These are phyloP conservation scores for Dissophora globulifera DNA, from an alignment of 192 early-diverging fungal species.

Conservation along the genomic window DNA sequence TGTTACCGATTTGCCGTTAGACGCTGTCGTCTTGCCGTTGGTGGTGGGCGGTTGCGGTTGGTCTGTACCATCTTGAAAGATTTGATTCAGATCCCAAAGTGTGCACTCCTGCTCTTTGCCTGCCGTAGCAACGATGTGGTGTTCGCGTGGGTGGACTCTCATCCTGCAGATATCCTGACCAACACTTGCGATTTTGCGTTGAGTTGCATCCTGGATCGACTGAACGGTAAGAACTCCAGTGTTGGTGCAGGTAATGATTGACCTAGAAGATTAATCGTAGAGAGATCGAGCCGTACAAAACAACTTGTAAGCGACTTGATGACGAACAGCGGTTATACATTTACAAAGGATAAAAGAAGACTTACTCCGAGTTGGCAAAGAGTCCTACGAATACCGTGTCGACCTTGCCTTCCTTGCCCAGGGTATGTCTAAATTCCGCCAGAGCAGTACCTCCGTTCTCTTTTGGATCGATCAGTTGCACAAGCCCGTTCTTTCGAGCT, in stretches of 20 bases:
- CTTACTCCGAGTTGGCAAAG: slow-evolving; percentile 58
- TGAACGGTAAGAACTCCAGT: slow-evolving; percentile 34
- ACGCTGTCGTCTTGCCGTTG: slow-evolving; percentile 17
- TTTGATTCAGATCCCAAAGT: slow-evolving; percentile 73
- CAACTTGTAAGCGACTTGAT: no score
- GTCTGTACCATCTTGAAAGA: no score
- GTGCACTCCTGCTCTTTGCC: slow-evolving; percentile 89
- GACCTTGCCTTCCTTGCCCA: slow-evolving; percentile 44
- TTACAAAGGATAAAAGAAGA: background rate
- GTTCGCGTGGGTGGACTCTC: slow-evolving; percentile 70
- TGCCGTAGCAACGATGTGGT: slow-evolving; percentile 81
- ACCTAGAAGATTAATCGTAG: slow-evolving; percentile 13
- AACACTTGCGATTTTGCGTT: slow-evolving; percentile 46
- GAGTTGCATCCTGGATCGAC: slow-evolving; percentile 25
- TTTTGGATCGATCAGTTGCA: slow-evolving; percentile 57
- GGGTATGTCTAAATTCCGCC: slow-evolving; percentile 48
- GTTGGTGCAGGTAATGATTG: slow-evolving; percentile 40
- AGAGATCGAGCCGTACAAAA: no score
- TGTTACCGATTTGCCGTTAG: slow-evolving; percentile 1
- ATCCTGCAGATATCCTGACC: slow-evolving; percentile 71
- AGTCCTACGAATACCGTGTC: slow-evolving; percentile 60
- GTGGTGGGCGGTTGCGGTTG: slow-evolving; percentile 15
- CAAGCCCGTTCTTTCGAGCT: slow-evolving; percentile 64
- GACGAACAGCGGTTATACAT: no score
- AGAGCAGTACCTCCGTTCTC: slow-evolving; percentile 43